Evolutionary conservation across 2,329 filamentous ascomycete genomes (phyloP).

Genomic region (Cladophialophora immunda): DNA sequence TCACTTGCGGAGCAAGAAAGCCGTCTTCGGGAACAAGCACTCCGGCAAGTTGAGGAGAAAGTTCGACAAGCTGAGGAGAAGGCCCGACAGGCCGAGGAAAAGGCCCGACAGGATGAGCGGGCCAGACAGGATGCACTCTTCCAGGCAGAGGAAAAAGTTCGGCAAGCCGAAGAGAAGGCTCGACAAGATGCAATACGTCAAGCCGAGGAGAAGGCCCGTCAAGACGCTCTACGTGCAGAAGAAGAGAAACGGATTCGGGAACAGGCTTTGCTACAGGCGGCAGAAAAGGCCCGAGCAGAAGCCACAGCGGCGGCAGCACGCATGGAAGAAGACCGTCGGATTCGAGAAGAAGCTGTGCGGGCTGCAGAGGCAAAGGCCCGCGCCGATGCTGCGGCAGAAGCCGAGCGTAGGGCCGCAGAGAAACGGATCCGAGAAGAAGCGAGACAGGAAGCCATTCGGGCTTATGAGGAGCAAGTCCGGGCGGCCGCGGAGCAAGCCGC

Average conservation of each 20-base stretch:
- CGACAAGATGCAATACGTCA: slow-evolving; percentile 57
- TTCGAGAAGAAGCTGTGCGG: slow-evolving; percentile 44
- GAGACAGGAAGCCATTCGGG: slow-evolving; percentile 36
- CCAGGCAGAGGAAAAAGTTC: slow-evolving; percentile 47
- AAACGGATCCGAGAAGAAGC: slow-evolving; percentile 42
- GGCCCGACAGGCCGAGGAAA: slow-evolving; percentile 44
- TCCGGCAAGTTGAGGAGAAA: slow-evolving; percentile 32
- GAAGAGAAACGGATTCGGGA: slow-evolving; percentile 46
- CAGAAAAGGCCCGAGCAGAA: slow-evolving; percentile 46
- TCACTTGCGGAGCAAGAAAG: slow-evolving; percentile 46
- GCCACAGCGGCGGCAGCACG: slow-evolving; percentile 59
- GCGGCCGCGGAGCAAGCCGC: slow-evolving; percentile 38
- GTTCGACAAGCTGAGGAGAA: slow-evolving; percentile 34
- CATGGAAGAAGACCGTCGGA: slow-evolving; percentile 45
- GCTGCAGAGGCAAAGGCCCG: slow-evolving; percentile 38
- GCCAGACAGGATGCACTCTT: slow-evolving; percentile 43
- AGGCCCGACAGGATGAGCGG: slow-evolving; percentile 44
- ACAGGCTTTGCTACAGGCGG: slow-evolving; percentile 42
- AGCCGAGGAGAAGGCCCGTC: slow-evolving; percentile 36
- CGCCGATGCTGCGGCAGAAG: slow-evolving; percentile 44
- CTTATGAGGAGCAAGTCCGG: slow-evolving; percentile 35
- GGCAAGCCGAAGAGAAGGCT: slow-evolving; percentile 32
- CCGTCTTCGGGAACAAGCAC: slow-evolving; percentile 44
- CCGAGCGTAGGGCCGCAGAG: slow-evolving; percentile 53
- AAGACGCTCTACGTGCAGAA: slow-evolving; percentile 46